A percentile compares a stretch with the other conserved stretches of the same genome.
These are phyloP conservation scores for Coemansia sp. DNA, from an alignment of 192 early-diverging fungal species.

Conservation along the genomic window DNA sequence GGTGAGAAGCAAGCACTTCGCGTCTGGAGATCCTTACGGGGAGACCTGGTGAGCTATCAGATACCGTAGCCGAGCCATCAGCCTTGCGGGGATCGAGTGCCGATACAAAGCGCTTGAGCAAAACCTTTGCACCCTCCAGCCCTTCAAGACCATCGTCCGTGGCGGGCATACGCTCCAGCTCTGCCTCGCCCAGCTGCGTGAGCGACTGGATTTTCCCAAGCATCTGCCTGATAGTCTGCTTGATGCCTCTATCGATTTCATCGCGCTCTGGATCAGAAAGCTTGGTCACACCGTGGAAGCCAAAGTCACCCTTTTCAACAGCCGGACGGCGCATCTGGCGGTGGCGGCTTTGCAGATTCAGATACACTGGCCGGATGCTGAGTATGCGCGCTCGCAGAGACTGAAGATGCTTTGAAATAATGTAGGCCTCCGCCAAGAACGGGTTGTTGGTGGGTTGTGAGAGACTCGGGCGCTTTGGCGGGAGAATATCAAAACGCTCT, in stretches of 20 bases:
- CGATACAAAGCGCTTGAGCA: slow-evolving; percentile 43
- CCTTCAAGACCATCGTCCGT: slow-evolving; percentile 1
- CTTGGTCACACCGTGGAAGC: slow-evolving; percentile 6
- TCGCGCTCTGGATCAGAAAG: slow-evolving; percentile 64
- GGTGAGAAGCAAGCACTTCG: slow-evolving; percentile 61
- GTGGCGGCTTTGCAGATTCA: slow-evolving; percentile 32
- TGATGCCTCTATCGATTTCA: slow-evolving; percentile 64
- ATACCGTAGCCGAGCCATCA: not conserved
- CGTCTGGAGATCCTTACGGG: slow-evolving; percentile 22
- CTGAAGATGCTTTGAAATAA: slow-evolving; percentile 55
- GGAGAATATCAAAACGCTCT: slow-evolving; percentile 23
- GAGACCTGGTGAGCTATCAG: not conserved
- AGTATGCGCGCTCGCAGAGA: slow-evolving; percentile 52
- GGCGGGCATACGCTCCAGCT: slow-evolving; percentile 27
- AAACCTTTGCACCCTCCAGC: slow-evolving; percentile 10
- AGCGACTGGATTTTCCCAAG: slow-evolving; percentile 58
- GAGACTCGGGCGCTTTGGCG: slow-evolving; percentile 24
- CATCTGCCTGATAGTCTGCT: slow-evolving; percentile 55
- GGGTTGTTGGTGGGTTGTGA: slow-evolving; percentile 31
- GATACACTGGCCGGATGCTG: slow-evolving; percentile 54
- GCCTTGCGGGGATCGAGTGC: slow-evolving; percentile 44
- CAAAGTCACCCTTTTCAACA: not conserved
- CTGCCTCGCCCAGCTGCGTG: slow-evolving; percentile 50
- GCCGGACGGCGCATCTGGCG: slow-evolving; percentile 5
- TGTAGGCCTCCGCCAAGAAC: slow-evolving; percentile 57